A percentile compares a stretch with the other conserved stretches of the same genome.
Evolutionary conservation across 2,329 filamentous ascomycete genomes (phyloP).

Genomic region (Cercospora zeina): DNA sequence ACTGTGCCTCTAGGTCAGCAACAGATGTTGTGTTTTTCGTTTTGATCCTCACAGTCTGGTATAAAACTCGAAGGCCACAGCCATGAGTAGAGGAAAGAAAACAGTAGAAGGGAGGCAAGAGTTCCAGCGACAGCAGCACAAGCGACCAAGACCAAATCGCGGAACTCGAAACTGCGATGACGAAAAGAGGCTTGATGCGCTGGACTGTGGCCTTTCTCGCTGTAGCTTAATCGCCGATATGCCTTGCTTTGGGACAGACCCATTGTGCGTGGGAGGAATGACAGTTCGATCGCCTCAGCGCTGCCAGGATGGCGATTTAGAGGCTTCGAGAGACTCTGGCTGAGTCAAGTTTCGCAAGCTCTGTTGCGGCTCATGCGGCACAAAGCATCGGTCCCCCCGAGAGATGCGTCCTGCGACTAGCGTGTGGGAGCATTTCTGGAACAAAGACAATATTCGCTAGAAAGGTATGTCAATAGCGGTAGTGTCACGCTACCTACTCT

Average conservation of each 20-base stretch:
- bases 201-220: conserved; percentile 3
- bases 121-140: conserved; percentile 3
- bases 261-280: neutral
- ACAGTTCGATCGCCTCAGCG: neutral
- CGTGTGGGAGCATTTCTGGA: neutral
- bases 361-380: neutral
- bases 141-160: conserved; percentile 2
- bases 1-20: neutral
- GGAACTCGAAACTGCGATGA: conserved; percentile 4
- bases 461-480: neutral
- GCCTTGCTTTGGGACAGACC: conserved; percentile 8
- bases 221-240: conserved; percentile 11
- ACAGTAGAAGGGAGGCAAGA: neutral
- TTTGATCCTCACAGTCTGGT: conserved; percentile 3
- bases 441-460: neutral
- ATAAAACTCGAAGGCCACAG: neutral
- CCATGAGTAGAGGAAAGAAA: neutral
- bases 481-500: neutral
- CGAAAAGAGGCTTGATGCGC: neutral
- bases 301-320: too few relatives aligned
- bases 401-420: neutral
- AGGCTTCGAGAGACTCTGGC: neutral
- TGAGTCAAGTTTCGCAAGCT: neutral
- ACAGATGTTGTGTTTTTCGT: neutral
- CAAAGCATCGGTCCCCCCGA: neutral